Evolutionary conservation across 2,329 filamentous ascomycete genomes (phyloP), one percentile per base, ranked within the genome.

Genomic region (Arthrobotrys entomopaga): DNA sequence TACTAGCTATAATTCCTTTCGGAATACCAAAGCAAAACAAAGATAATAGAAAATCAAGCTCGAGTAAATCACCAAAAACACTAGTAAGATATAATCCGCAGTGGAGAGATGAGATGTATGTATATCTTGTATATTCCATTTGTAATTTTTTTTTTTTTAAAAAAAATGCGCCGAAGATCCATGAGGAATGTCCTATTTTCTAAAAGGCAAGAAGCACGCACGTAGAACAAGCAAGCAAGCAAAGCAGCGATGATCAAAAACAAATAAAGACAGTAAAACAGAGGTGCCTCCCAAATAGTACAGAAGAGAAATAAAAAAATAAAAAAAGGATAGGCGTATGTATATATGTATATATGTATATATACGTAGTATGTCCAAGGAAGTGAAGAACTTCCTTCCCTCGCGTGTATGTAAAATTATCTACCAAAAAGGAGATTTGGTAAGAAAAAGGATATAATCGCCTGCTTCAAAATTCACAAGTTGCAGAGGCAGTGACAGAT

Each of bases 121-220:
- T 34, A 34, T 34, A 8, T 34, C 6, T 34, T 34, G 29, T 34
- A 34, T 34, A 34, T 34, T 34, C 29, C 29, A 34, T 34, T 34
- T 34, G 29, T 34, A 34, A 34, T 54, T 46, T 65, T 46, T 65
- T 61, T 63, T 63, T 72, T 72, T 65, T n/a, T n/a, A n/a, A n/a
- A n/a, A n/a, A n/a, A n/a, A 52, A 59, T 53, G 61, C 69, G 69
- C 69, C 69, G 69, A 56, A 54, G 29, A 66, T 65, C 69, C 69
- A 66, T 73, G 69, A 66, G 69, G 61, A 65, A 66, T 73, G 56
- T 60, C 69, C 69, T 43, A n/a, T 66, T 54, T 59, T 73, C 69
- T 73, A 73, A 46, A 53, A 38, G 15, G 15, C 34, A 40, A 53
- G 16, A 52, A 26, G 34, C 38, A 72, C 48, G 29, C 60, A 53